Percentiles rank a stretch among this genome's conserved stretches.
Evolutionary conservation across 2,329 filamentous ascomycete species (phyloP).

Genomic region (Phialophora verrucosa): DNA sequence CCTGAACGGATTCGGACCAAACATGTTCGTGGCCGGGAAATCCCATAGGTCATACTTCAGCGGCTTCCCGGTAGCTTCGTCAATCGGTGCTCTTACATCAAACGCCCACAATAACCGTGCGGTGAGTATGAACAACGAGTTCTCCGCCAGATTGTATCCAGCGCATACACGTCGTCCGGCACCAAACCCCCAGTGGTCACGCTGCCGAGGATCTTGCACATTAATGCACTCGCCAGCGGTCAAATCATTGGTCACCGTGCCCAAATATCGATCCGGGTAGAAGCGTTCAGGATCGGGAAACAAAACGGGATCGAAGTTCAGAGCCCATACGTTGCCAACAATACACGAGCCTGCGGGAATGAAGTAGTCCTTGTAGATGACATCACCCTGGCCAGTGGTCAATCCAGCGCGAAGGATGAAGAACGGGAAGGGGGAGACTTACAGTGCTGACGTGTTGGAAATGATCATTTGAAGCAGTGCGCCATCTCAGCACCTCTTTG

Average conservation of each 20-base stretch:
- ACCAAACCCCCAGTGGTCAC: slow-evolving; percentile 34
- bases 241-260: slow-evolving; percentile 7
- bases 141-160: slow-evolving; percentile 58
- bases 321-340: slow-evolving; percentile 47
- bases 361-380: slow-evolving; percentile 42
- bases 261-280: slow-evolving; percentile 42
- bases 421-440: neutral
- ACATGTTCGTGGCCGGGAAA: slow-evolving; percentile 19
- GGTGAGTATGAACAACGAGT: slow-evolving; percentile 55
- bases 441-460: slow-evolving; percentile 38
- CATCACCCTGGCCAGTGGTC: slow-evolving; percentile 38
- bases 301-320: slow-evolving; percentile 52
- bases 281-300: slow-evolving; percentile 43
- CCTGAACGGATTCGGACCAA: slow-evolving; percentile 21
- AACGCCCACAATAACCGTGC: slow-evolving; percentile 45
- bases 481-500: slow-evolving; percentile 43
- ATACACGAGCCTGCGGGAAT: slow-evolving; percentile 49
- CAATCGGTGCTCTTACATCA: slow-evolving; percentile 21
- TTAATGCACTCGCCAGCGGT: slow-evolving; percentile 40
- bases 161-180: slow-evolving; percentile 52
- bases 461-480: slow-evolving; percentile 38
- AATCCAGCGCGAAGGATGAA: neutral
- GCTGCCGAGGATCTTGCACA: slow-evolving; percentile 7
- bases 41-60: slow-evolving; percentile 13
- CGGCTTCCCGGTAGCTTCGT: slow-evolving; percentile 15